These are phyloP conservation scores for Panicum hallii DNA, from an alignment of 202 grass and related monocot species.

Conservation along the genomic window DNA sequence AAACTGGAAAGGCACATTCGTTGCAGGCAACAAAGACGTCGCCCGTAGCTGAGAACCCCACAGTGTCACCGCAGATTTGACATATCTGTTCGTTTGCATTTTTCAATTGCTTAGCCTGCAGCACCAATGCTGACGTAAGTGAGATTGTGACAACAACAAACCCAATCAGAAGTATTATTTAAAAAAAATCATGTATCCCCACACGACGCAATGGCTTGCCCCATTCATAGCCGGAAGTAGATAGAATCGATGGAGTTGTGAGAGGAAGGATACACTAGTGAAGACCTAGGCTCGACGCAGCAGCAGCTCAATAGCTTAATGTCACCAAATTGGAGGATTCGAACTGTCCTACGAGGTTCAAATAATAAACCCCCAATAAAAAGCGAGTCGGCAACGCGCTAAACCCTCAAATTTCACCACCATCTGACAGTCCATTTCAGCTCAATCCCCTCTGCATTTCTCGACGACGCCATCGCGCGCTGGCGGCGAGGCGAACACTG, in stretches of 20 bases:
- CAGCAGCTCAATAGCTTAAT: neutral
- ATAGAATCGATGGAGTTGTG: neutral
- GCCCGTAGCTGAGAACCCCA: constrained; percentile 67
- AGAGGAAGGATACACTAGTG: neutral
- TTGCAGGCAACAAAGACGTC: constrained; percentile 97
- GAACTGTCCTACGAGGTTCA: neutral
- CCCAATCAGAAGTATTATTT: neutral
- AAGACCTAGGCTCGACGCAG: neutral
- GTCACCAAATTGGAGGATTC: neutral
- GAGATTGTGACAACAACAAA: neutral
- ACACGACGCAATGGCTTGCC: neutral
- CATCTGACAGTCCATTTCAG: neutral
- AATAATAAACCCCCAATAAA: constrained; percentile 22
- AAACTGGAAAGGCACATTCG: constrained; percentile 96
- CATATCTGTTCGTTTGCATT: constrained; percentile 65
- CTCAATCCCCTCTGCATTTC: constrained; percentile 9
- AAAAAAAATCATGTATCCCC: neutral
- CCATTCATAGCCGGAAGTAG: neutral
- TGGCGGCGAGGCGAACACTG: neutral
- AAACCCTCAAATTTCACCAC: neutral
- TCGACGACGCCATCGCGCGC: neutral
- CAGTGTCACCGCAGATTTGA: constrained; percentile 88
- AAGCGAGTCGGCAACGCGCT: neutral
- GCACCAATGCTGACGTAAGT: neutral
- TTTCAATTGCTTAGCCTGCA: constrained; percentile 73